Conservation (phyloP, 176 grass and related monocot species). For the Triticum timopheevii region DNA sequence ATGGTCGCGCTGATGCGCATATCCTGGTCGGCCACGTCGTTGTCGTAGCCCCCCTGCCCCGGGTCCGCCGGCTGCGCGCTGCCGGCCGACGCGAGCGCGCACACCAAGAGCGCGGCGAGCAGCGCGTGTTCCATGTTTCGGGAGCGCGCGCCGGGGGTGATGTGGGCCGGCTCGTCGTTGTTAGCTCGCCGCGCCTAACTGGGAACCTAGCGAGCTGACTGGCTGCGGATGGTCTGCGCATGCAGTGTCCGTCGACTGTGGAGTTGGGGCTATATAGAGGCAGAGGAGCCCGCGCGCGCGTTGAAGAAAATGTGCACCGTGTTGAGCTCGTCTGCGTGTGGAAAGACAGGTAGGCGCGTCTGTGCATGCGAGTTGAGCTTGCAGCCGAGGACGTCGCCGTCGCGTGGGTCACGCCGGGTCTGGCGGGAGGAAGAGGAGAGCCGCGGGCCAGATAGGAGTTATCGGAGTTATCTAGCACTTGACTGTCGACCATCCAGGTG, state of each 20-base stretch:
- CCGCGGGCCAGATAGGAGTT: not conserved
- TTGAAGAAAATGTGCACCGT: not conserved
- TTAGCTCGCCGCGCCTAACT: not conserved
- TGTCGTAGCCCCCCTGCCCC: not conserved
- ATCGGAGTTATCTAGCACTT: slow-evolving; percentile 6
- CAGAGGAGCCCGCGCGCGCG: not conserved
- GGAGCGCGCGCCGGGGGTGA: not conserved
- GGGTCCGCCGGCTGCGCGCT: slow-evolving; percentile 18
- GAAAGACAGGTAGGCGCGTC: not conserved
- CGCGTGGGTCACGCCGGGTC: slow-evolving; percentile 30
- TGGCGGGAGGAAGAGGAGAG: slow-evolving; percentile 37
- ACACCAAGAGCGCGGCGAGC: slow-evolving; percentile 21
- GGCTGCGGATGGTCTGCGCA: not conserved
- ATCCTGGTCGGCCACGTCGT: slow-evolving; percentile 1
- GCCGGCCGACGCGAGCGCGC: not conserved
- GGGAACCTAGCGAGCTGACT: too few species aligned
- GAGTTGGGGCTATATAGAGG: slow-evolving; percentile 30
- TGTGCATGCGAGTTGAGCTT: not conserved
- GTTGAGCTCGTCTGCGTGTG: slow-evolving; percentile 2
- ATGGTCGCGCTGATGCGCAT: slow-evolving; percentile 33
- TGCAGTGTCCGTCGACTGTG: slow-evolving; percentile 18
- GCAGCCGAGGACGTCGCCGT: slow-evolving; percentile 15
- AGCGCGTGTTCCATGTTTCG: not conserved
- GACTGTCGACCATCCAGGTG: slow-evolving; percentile 32
- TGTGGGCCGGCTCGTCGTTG: too few species aligned